Base-by-base conservation (phyloP, 768 basidiomycete species). In the Russula ochroleuca region DNA sequence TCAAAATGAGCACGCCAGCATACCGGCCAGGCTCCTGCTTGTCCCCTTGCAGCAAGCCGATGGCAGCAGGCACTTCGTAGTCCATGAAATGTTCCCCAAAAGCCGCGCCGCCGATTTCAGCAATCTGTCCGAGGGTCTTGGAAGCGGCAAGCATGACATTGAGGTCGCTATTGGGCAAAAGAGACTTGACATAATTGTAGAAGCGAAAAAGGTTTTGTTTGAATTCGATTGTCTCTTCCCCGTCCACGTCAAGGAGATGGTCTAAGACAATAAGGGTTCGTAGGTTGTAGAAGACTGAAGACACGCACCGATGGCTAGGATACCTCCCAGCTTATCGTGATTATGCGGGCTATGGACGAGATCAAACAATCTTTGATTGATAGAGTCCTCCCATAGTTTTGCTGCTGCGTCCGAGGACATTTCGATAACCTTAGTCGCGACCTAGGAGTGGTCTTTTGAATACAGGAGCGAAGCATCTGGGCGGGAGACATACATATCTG, bases 121-220 rank as follows among this genome's bases (percentile, higher is more conserved):
- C 90, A 71, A 96, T 95, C 70, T 86, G 82, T 0, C 94, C 94
- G 33, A 94, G 82, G 0, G 92, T 93, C 73, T 94, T 91, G n/a
- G 94, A 93, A 1, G 94, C 93, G 10, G 89, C 85, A 40, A 94
- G 82, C 94, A 98, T 98, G 72, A 99, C 86, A 73, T 90, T 89
- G 70, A 93, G 84, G 73, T 98, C 96, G 57, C 86, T 82, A 71
- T 92, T 92, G 5, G 93, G 93, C 21, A 97, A 81, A n/a, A 96
- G 82, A 47, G 90, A 85, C 72, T 94, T 92, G 75, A 97, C 88
- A 76, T 97, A 95, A 75, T 92, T 92, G 78, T 88, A 92, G 73
- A 95, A 87, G 56, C 91, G 85, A 75, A 90, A 94, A 43, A 91
- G 83, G 67, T 89, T 86, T 45, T 85, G 79, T 70, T 87, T 90